Base-by-base conservation (phyloP, 352 stramenopile species). In the Pythium chondricola region DNA sequence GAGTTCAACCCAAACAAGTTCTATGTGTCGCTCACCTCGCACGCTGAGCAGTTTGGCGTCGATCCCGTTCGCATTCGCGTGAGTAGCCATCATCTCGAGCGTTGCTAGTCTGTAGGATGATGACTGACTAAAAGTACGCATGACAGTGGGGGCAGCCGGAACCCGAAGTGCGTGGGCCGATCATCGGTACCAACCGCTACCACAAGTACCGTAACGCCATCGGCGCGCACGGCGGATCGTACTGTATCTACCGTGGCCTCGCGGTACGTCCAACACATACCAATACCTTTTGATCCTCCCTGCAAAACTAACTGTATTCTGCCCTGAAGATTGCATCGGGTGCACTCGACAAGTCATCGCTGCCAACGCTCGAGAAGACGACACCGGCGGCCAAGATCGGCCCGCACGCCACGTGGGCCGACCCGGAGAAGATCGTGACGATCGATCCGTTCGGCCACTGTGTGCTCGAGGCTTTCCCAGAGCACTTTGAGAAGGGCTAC, bases 171-270 rank as follows among this genome's bases (percentile, higher is more conserved):
- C 86, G 93, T 25, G 95, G 90, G 32, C 95, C 95, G 11, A 80
- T 98, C 58, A 97, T 98, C 62, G 96, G 90, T 43, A 98, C 95
- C 4, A 97, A 97, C 48, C 84, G 93, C 49, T 93, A 98, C 67
- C 85, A 96, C 49, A 88, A 93, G 43, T 97, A 98, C 58, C 78
- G 96, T 26, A 99, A 99, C 66, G 95, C 96, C 41, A 99, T 99
- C 56, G 97, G 97, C 7, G 96, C 97, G 0, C 97, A 99, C 60
- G 88, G 89, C 17, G 97, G 97, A 16, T 97, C 85, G 20, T 99
- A 99, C 71, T 99, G 93, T 61, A 94, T 99, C 59, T 99, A 99
- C 59, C 97, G 95, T 22, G 96, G 95, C 11, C 64, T 99, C 13
- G 96, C 97, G 10, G 96, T 93, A 56, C 43, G 68, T 74, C 35